Evolutionary conservation across 2,329 filamentous ascomycete species (phyloP), one percentile per base, ranked within the genome.

Genomic region (Colletotrichum cuscutae): DNA sequence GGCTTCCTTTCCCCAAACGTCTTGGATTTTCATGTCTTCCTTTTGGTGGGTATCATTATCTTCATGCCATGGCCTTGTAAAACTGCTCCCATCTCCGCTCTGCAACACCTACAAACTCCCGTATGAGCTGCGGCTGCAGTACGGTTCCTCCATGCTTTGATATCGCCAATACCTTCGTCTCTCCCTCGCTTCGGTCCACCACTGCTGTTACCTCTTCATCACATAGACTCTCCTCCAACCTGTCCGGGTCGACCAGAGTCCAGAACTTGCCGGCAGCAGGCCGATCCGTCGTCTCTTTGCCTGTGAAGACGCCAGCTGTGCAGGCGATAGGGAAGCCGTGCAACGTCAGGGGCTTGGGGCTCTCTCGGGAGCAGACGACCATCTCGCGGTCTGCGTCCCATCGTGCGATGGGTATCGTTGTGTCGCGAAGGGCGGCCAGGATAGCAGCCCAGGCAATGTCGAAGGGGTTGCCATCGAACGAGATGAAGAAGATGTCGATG

Each of bases 401-500:
- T 81, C 90, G 90, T 15, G 95, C 95, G 63, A 86, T 86, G 0
- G 97, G 97, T 12, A 99, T 84, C 71, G 88, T 90, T 5, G 94
- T 96, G 81, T 97, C 90, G 65, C 86, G 87, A 72, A 99, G 84
- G 7, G 97, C 96, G 9, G 95, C 94, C 26, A 98, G 82, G 0
- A 97, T 88, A 13, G 95, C 92, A 1, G 93, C 89, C 95, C 96
- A 98, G 0, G 95, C 94, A 0, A 94, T 94, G 79, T 99, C 96
- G 76, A 98, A 95, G 1, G 95, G 90, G 78, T 97, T 97, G 6
- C 96, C 96, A 75, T 98, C 95, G 62, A 98, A 91, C 0, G 94
- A 97, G 76, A 99, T 92, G 83, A 98, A 97, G 79, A 98, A 89
- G n/a, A 98, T 88, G 80, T 98, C 96, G 76, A 99, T 94, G 82